Percentiles rank a stretch among this genome's conserved stretches.
Evolutionary conservation across 1,139 yeast species (phyloP).

Genomic region (Pneumocystis murina): DNA sequence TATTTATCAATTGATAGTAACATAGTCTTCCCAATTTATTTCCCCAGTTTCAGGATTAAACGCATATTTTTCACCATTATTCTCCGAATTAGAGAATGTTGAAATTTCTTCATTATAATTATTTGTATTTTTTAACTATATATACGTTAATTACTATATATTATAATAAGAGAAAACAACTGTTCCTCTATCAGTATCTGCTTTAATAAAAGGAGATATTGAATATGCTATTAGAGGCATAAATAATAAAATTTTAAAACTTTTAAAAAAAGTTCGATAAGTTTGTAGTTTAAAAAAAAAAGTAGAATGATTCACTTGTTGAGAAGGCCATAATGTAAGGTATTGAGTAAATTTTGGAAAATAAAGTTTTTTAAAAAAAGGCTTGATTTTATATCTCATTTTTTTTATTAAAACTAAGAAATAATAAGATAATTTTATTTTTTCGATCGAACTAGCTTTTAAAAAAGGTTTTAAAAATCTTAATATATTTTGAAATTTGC

Average conservation of each 20-base stretch:
- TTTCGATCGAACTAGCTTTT: no score
- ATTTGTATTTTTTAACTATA: not conserved
- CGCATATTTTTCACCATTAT: conserved; percentile 30
- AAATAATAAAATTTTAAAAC: not conserved
- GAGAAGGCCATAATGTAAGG: not conserved
- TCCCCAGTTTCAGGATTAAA: conserved; percentile 96
- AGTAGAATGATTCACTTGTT: not conserved
- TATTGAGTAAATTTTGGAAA: not conserved
- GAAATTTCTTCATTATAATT: not conserved
- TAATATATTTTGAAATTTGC: not conserved
- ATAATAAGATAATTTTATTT: not conserved
- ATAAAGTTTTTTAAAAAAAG: not conserved
- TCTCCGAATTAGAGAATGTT: not conserved
- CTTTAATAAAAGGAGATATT: not conserved
- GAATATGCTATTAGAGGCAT: not conserved
- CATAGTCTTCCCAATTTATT: conserved; percentile 64
- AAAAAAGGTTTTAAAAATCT: not conserved
- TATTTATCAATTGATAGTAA: not conserved
- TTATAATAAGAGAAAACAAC: not conserved
- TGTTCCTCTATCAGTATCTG: not conserved
- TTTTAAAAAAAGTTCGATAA: not conserved
- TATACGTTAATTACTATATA: not conserved
- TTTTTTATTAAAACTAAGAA: not conserved
- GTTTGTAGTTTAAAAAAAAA: not conserved
- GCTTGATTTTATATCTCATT: not conserved